A percentile compares a stretch with the other conserved stretches of the same genome.
Evolutionary conservation across 1,284 basidiomycete genomes (phyloP).

Genomic region (Irpex rosettiformis): DNA sequence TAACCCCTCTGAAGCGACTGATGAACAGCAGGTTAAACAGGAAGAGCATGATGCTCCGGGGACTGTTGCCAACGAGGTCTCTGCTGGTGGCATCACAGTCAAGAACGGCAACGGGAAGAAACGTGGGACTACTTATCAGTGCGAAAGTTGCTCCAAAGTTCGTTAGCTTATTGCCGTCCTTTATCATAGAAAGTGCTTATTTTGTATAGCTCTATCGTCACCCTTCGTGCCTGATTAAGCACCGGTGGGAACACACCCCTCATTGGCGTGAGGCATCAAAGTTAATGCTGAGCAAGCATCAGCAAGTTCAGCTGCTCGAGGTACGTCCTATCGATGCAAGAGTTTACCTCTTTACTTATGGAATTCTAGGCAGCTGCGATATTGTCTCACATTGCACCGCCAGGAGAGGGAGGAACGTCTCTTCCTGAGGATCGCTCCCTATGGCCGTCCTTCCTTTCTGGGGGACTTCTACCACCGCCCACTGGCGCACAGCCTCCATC

Average conservation of each 20-base stretch:
- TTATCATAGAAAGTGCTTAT: not conserved
- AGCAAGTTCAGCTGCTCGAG: slow-evolving; percentile 96
- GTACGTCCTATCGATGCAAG: slow-evolving; percentile 34
- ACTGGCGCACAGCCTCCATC: slow-evolving; percentile 20
- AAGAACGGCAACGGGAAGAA: slow-evolving; percentile 51
- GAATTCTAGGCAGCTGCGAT: slow-evolving; percentile 83
- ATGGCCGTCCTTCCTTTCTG: slow-evolving; percentile 78
- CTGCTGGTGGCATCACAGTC: slow-evolving; percentile 31
- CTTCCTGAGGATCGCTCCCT: slow-evolving; percentile 90
- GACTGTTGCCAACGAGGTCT: slow-evolving; percentile 31
- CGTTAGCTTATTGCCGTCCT: slow-evolving; percentile 14
- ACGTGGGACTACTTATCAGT: slow-evolving; percentile 83
- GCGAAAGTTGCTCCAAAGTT: slow-evolving; percentile 91
- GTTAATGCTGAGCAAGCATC: slow-evolving; percentile 93
- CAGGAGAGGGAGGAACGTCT: slow-evolving; percentile 64
- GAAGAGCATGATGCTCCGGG: slow-evolving; percentile 22
- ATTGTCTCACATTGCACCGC: slow-evolving; percentile 76
- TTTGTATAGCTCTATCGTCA: slow-evolving; percentile 80
- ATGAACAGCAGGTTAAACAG: slow-evolving; percentile 19
- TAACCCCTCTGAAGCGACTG: slow-evolving; percentile 11
- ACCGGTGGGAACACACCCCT: slow-evolving; percentile 96
- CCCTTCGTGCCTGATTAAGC: slow-evolving; percentile 93
- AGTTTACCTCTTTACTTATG: slow-evolving; percentile 6
- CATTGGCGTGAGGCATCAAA: slow-evolving; percentile 97
- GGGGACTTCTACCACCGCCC: slow-evolving; percentile 63